A percentile compares a stretch with the other conserved stretches of the same genome.
These are phyloP conservation scores for Ochetophila trinervis DNA, from an alignment of 306 rosid genomes.

Conservation along the genomic window DNA sequence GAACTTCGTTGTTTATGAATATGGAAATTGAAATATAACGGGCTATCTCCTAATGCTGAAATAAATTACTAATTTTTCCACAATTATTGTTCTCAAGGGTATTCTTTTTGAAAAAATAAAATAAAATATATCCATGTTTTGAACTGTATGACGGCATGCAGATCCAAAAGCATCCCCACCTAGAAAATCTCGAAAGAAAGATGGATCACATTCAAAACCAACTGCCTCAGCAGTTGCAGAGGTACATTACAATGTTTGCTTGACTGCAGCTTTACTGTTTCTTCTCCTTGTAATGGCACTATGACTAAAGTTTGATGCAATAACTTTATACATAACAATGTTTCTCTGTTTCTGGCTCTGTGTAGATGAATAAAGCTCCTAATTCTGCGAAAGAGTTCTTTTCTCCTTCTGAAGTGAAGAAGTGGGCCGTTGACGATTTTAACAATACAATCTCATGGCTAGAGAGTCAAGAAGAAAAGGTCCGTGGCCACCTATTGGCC, in stretches of 20 bases:
- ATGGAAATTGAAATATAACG: background rate
- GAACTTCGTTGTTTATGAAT: background rate
- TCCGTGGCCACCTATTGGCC: constrained; percentile 18
- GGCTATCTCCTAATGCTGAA: background rate
- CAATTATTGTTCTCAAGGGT: no score
- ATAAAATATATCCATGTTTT: constrained; percentile 18
- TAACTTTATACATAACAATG: constrained; percentile 2
- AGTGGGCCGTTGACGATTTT: constrained; percentile 76
- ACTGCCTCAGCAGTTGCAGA: constrained; percentile 36
- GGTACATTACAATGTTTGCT: constrained; percentile 33
- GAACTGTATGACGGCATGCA: constrained; percentile 32
- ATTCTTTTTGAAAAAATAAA: constrained; percentile 1
- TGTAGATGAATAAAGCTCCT: constrained; percentile 44
- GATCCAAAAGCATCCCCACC: constrained; percentile 37
- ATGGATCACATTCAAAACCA: constrained; percentile 37
- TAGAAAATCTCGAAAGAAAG: constrained; percentile 40
- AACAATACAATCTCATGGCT: constrained; percentile 73
- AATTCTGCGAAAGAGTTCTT: constrained; percentile 37
- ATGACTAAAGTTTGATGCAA: background rate
- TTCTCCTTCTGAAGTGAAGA: constrained; percentile 62
- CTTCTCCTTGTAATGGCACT: background rate
- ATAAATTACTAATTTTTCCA: no score
- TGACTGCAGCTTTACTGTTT: background rate
- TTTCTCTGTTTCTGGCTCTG: constrained; percentile 17
- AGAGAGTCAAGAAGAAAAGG: constrained; percentile 96